A percentile compares a stretch with the other conserved stretches of the same genome.
Evolutionary conservation across 2,329 filamentous ascomycete species (phyloP).

Genomic region (Pseudopyricularia javanii): DNA sequence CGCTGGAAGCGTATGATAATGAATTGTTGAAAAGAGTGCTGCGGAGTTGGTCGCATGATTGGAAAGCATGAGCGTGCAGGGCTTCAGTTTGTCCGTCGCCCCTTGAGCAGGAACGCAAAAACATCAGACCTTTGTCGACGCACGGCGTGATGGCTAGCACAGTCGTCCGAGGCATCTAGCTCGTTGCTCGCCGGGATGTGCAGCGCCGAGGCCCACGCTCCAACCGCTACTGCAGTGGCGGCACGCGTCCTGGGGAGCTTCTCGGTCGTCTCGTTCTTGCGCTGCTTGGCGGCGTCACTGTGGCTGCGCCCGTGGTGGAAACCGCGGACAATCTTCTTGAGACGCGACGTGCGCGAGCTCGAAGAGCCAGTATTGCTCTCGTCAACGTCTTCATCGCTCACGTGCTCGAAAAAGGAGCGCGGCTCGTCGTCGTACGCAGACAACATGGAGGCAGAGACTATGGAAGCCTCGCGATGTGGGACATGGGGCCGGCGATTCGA

Average conservation of each 20-base stretch:
- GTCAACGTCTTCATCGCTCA: neutral
- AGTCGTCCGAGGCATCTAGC: neutral
- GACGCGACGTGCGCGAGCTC: neutral
- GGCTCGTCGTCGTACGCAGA: neutral
- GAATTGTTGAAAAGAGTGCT: neutral
- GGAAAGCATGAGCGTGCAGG: neutral
- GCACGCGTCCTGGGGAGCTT: neutral
- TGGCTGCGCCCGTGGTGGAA: neutral
- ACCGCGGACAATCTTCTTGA: neutral
- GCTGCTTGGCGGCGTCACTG: neutral
- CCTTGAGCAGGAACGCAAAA: neutral
- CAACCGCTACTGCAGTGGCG: neutral
- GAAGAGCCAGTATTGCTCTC: neutral
- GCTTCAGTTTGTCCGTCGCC: neutral
- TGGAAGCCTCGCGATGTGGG: neutral
- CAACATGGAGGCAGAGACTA: neutral
- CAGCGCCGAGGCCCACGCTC: neutral
- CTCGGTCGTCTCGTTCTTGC: neutral
- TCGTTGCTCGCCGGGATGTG: neutral
- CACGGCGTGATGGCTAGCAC: neutral
- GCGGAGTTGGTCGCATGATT: neutral
- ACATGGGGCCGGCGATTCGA: neutral
- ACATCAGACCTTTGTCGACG: neutral
- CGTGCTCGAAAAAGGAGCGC: neutral
- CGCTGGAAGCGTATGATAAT: neutral